Conservation (phyloP, 208 protist genomes). For the Trypanosoma lewisi region DNA sequence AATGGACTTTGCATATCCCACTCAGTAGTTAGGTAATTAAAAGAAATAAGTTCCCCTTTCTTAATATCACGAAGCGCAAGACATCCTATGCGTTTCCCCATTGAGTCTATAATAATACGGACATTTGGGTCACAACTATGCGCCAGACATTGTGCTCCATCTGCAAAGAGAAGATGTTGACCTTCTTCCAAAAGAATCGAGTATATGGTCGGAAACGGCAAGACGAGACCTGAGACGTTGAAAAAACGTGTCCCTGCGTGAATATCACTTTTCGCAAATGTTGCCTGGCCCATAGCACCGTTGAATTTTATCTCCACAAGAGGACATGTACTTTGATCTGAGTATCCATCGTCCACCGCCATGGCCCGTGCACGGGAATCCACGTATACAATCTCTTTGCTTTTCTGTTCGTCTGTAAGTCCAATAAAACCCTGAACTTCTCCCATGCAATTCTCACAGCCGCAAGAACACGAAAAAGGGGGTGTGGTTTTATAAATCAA, state of each 20-base stretch:
- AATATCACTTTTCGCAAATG: slow-evolving; percentile 65
- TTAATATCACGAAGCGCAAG: slow-evolving; percentile 72
- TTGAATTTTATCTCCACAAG: slow-evolving; percentile 62
- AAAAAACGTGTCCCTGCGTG: slow-evolving; percentile 70
- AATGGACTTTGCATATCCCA: slow-evolving; percentile 89
- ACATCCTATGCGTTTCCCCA: slow-evolving; percentile 52
- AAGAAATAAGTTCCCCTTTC: slow-evolving; percentile 73
- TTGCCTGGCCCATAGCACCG: slow-evolving; percentile 77
- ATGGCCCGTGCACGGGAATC: slow-evolving; percentile 50
- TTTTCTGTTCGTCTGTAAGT: slow-evolving; percentile 43
- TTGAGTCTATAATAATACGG: slow-evolving; percentile 69
- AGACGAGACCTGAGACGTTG: slow-evolving; percentile 58
- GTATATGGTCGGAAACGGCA: slow-evolving; percentile 82
- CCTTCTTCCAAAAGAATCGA: slow-evolving; percentile 67
- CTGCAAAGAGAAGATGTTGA: slow-evolving; percentile 78
- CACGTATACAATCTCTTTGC: slow-evolving; percentile 51
- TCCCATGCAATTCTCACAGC: slow-evolving; percentile 31
- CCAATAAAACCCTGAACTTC: slow-evolving; percentile 49
- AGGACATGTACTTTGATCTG: slow-evolving; percentile 45
- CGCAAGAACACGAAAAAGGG: slow-evolving; percentile 60
- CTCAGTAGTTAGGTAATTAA: slow-evolving; percentile 90
- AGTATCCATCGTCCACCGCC: slow-evolving; percentile 52
- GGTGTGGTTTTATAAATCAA: slow-evolving; percentile 45
- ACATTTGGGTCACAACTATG: slow-evolving; percentile 86
- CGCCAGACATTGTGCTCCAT: slow-evolving; percentile 83